phyloP scores from a whole-genome alignment of 1,139 yeast species.

The Candida freyschussii region DNA sequence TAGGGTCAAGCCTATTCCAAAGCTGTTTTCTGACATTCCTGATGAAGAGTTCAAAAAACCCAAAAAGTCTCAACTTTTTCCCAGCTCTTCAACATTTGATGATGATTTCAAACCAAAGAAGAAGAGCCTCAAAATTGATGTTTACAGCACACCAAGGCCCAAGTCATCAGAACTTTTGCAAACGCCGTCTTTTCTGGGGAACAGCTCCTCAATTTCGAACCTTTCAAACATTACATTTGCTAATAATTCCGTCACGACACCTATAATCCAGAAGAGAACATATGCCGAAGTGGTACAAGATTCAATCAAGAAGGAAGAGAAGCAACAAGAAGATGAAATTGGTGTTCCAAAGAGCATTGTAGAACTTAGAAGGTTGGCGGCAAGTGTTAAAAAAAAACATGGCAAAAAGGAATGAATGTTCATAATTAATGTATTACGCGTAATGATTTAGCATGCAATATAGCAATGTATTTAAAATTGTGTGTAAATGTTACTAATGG shows the following conservation, averaged over 20 bases:
- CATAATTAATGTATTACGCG: constrained; percentile 7
- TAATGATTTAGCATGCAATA: not conserved
- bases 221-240: constrained; percentile 25
- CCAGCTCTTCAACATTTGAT: constrained; percentile 4
- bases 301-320: not conserved
- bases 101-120: constrained; percentile 10
- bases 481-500: too few species aligned
- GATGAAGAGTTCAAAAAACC: not conserved
- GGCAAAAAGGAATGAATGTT: too few species aligned
- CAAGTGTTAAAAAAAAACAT: constrained; percentile 22
- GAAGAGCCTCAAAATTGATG: constrained; percentile 15
- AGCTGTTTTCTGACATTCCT: constrained; percentile 4
- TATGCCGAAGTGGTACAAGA: constrained; percentile 6
- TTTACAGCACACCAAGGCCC: constrained; percentile 26
- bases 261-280: constrained; percentile 18
- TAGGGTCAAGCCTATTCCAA: constrained; percentile 6
- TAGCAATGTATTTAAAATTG: too few species aligned
- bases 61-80: constrained; percentile 1
- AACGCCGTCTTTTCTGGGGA: constrained; percentile 23
- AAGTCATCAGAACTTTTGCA: constrained; percentile 25
- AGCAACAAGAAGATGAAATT: constrained; percentile 6
- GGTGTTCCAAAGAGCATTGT: constrained; percentile 21
- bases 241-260: constrained; percentile 15
- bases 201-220: constrained; percentile 22
- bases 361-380: constrained; percentile 21